Conservation (phyloP, 768 basidiomycete species). For the Lyophyllum atratum region DNA sequence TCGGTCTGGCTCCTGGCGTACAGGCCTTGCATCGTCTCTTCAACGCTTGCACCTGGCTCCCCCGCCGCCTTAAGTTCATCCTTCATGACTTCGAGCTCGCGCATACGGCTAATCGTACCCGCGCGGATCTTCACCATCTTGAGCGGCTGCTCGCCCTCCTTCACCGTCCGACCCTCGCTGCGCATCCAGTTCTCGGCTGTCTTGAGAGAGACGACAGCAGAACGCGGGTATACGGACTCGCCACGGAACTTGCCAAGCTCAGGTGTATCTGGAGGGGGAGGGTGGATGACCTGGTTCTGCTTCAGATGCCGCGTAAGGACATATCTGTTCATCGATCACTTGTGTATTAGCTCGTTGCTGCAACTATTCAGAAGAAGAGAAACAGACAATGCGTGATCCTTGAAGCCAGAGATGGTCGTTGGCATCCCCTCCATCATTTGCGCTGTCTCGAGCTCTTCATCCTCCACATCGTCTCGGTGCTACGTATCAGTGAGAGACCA, state of each 20-base stretch:
- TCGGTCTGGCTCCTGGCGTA: conserved; percentile 88
- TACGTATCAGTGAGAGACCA: conserved; percentile 31
- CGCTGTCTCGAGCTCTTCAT: conserved; percentile 78
- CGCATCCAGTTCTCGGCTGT: conserved; percentile 96
- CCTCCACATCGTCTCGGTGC: conserved; percentile 93
- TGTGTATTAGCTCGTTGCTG: neutral
- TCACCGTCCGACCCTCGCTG: conserved; percentile 69
- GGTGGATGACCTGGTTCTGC: conserved; percentile 83
- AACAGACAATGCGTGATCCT: conserved; percentile 88
- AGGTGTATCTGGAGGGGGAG: conserved; percentile 56
- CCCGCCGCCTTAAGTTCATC: conserved; percentile 45
- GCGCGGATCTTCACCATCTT: conserved; percentile 89
- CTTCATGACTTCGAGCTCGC: conserved; percentile 59
- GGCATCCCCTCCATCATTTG: conserved; percentile 94
- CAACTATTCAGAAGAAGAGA: neutral
- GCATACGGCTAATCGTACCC: conserved; percentile 73
- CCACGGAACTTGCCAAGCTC: conserved; percentile 92
- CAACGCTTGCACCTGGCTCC: conserved; percentile 24
- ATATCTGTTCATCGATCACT: conserved; percentile 50
- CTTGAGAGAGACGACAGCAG: conserved; percentile 82
- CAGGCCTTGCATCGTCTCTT: conserved; percentile 80
- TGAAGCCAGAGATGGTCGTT: conserved; percentile 86
- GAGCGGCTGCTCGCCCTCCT: conserved; percentile 77
- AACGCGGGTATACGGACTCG: conserved; percentile 87
- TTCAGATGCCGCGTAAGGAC: conserved; percentile 86